A percentile compares a stretch with the other conserved stretches of the same genome.
These are phyloP conservation scores for Sophora flavescens DNA, from an alignment of 306 rosid species.

Conservation along the genomic window DNA sequence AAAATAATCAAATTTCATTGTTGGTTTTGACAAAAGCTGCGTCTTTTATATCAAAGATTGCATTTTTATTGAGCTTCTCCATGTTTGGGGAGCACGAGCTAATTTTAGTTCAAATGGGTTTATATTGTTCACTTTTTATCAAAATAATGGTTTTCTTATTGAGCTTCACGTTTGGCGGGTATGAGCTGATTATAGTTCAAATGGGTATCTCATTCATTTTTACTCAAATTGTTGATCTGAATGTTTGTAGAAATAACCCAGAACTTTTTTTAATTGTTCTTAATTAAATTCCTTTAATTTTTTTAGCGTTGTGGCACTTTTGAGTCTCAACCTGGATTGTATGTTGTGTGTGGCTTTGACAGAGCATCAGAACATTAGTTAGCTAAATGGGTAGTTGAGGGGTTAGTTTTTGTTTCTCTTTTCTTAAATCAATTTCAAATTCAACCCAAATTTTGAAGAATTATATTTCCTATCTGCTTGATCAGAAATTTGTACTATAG, in stretches of 20 bases:
- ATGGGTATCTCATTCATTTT: neutral
- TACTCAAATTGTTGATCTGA: slow-evolving; percentile 3
- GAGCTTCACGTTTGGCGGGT: slow-evolving; percentile 8
- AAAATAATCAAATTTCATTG: neutral
- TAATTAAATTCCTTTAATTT: neutral
- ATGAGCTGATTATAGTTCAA: slow-evolving; percentile 37
- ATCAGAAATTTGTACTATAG: slow-evolving; percentile 3
- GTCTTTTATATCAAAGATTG: slow-evolving; percentile 23
- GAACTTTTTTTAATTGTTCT: neutral
- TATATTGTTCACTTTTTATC: neutral
- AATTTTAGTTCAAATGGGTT: slow-evolving; percentile 26
- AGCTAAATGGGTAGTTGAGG: slow-evolving; percentile 10
- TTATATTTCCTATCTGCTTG: slow-evolving; percentile 6
- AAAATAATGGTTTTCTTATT: slow-evolving; percentile 15
- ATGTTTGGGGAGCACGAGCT: neutral
- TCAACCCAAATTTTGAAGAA: neutral
- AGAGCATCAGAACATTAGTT: neutral
- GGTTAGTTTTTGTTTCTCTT: neutral
- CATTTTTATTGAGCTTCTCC: slow-evolving; percentile 40
- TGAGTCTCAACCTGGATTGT: neutral
- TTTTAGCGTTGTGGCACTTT: neutral
- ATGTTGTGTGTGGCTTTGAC: neutral
- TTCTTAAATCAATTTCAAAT: slow-evolving; percentile 20
- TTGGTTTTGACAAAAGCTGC: neutral
- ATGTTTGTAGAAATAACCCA: neutral